A percentile compares a stretch with the other conserved stretches of the same genome.
These are phyloP conservation scores for Hypoxylon sp. DNA, from an alignment of 2,329 filamentous ascomycete species.

Conservation along the genomic window DNA sequence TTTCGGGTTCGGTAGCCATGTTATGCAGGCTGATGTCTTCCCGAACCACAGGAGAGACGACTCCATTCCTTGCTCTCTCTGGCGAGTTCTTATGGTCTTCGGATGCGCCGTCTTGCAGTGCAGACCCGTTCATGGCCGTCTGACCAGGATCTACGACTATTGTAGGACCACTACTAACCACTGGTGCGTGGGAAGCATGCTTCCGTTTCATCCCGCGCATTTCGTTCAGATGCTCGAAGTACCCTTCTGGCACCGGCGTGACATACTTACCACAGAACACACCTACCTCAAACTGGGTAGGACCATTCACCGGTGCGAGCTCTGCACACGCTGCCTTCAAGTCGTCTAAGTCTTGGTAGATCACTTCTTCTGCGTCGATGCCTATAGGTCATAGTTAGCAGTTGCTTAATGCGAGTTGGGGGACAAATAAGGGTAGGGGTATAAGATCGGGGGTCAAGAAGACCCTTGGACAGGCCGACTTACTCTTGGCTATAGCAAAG, in stretches of 20 bases:
- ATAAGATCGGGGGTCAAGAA: background rate
- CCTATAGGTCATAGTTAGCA: conserved; percentile 50
- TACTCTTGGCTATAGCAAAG: conserved; percentile 56
- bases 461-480: background rate
- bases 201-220: conserved; percentile 75
- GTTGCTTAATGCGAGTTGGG: background rate
- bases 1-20: conserved; percentile 34
- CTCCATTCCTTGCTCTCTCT: conserved; percentile 14
- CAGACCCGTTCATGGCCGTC: conserved; percentile 16
- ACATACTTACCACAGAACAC: conserved; percentile 91
- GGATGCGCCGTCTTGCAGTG: background rate
- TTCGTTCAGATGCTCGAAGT: conserved; percentile 81
- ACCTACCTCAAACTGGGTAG: conserved; percentile 82
- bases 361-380: conserved; percentile 74
- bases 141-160: conserved; percentile 17
- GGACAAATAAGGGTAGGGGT: background rate
- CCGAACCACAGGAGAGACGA: conserved; percentile 19
- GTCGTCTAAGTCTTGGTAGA: conserved; percentile 79
- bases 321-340: conserved; percentile 81
- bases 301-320: conserved; percentile 65
- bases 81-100: conserved; percentile 8
- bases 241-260: conserved; percentile 78
- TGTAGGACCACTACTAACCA: conserved; percentile 36
- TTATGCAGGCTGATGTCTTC: conserved; percentile 42
- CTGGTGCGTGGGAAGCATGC: conserved; percentile 27